Evolutionary conservation across 257 asterid genomes (phyloP).

Genomic region (Jaltomata sinuosa): DNA sequence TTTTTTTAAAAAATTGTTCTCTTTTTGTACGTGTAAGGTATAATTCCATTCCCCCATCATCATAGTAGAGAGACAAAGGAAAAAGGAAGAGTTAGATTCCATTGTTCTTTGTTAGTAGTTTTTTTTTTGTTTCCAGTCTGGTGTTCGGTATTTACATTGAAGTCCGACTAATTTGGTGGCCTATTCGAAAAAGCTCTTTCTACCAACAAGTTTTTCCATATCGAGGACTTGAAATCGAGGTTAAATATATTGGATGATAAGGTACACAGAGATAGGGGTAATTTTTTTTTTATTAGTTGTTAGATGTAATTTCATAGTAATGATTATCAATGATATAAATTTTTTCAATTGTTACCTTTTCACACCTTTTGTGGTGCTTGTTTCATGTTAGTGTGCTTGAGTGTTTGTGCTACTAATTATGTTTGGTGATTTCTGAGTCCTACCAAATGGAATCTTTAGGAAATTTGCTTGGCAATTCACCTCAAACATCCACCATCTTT

Average conservation of each 20-base stretch:
- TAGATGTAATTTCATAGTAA: background rate
- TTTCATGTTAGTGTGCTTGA: constrained; percentile 1
- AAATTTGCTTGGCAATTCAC: background rate
- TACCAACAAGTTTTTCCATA: too few relatives aligned
- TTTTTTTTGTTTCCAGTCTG: too few relatives aligned
- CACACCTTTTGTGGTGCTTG: constrained; percentile 1
- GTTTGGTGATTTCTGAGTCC: background rate
- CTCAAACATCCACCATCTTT: background rate
- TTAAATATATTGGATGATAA: background rate
- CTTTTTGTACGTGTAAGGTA: constrained; percentile 12
- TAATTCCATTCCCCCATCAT: constrained; percentile 8
- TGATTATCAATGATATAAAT: background rate
- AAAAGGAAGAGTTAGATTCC: constrained; percentile 18
- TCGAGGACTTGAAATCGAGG: background rate
- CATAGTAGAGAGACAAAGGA: constrained; percentile 4
- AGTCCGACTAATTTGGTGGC: too few relatives aligned
- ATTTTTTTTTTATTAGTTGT: background rate
- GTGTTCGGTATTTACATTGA: too few relatives aligned
- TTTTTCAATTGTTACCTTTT: background rate
- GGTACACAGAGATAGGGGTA: background rate
- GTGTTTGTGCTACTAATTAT: constrained; percentile 1
- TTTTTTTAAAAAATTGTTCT: background rate
- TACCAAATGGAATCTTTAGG: background rate
- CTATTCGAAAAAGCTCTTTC: too few relatives aligned
- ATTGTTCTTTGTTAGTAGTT: background rate